Percentiles rank a stretch among this genome's conserved stretches.
Evolutionary conservation across 371 early-diverging fungal genomes (phyloP).

Genomic region (Basidiobolus meristosporus): DNA sequence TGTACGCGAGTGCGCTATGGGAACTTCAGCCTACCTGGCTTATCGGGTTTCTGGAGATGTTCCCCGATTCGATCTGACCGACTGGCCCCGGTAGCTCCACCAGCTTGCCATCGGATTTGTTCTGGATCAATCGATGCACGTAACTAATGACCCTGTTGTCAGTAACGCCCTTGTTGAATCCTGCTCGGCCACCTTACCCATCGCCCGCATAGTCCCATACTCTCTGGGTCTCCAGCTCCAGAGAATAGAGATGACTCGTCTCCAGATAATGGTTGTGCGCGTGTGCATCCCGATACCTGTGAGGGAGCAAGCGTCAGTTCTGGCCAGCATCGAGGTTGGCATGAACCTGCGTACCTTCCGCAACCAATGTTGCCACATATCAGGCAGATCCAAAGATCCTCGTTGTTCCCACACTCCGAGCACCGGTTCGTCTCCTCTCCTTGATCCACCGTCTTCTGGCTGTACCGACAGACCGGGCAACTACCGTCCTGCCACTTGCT

Average conservation of each 20-base stretch:
- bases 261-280: conserved; percentile 68
- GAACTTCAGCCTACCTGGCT: too few species aligned
- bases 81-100: conserved; percentile 69
- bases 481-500: conserved; percentile 77
- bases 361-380: conserved; percentile 83
- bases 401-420: conserved; percentile 40
- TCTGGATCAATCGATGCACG: conserved; percentile 83
- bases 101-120: conserved; percentile 70
- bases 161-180: not conserved
- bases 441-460: conserved; percentile 3
- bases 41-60: too few species aligned
- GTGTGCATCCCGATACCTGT: conserved; percentile 48
- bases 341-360: conserved; percentile 20
- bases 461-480: conserved; percentile 85
- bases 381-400: conserved; percentile 84
- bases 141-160: conserved; percentile 13
- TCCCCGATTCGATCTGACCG: too few species aligned
- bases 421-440: conserved; percentile 27
- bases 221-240: conserved; percentile 84
- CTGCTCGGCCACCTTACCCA: conserved; percentile 20
- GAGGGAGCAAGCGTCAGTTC: too few species aligned
- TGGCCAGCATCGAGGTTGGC: conserved; percentile 15
- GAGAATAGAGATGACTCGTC: conserved; percentile 62
- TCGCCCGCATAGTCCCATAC: conserved; percentile 96
- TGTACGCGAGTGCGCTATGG: too few species aligned